Evolutionary conservation across 2,329 filamentous ascomycete species (phyloP), one percentile per base, ranked within the genome.

Genomic region (Aureobasidium sp.): DNA sequence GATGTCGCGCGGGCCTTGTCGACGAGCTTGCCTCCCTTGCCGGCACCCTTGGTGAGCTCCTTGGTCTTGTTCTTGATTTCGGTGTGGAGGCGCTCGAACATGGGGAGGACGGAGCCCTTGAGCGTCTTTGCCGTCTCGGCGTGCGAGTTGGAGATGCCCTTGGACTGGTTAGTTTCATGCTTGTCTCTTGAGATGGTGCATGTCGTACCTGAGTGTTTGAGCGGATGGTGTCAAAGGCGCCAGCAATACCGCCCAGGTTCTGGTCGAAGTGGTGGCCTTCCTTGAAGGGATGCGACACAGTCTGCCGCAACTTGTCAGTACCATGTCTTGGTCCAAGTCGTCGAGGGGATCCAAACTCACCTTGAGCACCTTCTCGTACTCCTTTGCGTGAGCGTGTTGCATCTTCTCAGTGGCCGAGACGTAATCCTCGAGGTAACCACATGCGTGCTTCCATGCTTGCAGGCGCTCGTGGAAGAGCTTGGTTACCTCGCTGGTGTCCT

Each of bases 41-140:
- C 83, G 23, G 89, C 90, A 9, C 93, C 92, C 63, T 85, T 81
- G 45, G 83, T 81, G 53, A 99, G 82, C 75, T 96, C 92, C 79
- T 97, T 97, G 64, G 84, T 81, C 79, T 97, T 97, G 77, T 88
- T 86, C 82, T 97, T 99, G 79, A 99, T 94, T 74, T 97, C 94
- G 73, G 90, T 87, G 78, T 97, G 92, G 51, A 99, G 80, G 57
- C 91, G 88, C 68, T 95, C 90, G 70, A 99, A 86, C 64, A 93
- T 86, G 38, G 93, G 94, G 21, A 96, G 80, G 31, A 97, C 88
- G 15, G 86, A 86, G 62, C 86, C 87, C 75, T 93, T 95, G 66
- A 99, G 81, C 67, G 85, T 89, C 79, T 94, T 94, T 68, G 94
- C 91, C 6, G 92, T 96, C 73, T 97, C 93, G 67, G 87, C 77